A percentile compares a stretch with the other conserved stretches of the same genome.
phyloP scores from a whole-genome alignment of 2,329 filamentous ascomycete species.

The Venturiaceae sp. region DNA sequence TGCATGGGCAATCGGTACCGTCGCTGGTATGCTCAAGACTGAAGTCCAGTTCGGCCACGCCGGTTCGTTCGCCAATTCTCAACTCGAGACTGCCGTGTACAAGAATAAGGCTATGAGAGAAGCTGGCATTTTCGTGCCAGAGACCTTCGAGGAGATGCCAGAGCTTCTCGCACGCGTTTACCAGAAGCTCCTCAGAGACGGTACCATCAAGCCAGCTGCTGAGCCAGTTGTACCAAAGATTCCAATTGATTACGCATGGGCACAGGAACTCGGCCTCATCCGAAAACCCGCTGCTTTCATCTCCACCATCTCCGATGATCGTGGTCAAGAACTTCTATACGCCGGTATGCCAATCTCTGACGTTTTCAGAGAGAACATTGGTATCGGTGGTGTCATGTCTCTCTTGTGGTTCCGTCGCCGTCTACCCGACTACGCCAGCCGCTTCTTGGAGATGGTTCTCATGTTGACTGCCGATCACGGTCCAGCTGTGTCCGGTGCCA shows the following conservation, averaged over 20 bases:
- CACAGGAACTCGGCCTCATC: slow-evolving; percentile 97
- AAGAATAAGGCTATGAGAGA: slow-evolving; percentile 98
- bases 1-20: slow-evolving; percentile 98
- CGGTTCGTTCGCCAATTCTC: slow-evolving; percentile 97
- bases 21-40: slow-evolving; percentile 99
- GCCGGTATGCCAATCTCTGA: slow-evolving; percentile 99
- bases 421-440: slow-evolving; percentile 90
- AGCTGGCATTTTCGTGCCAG: slow-evolving; percentile 86
- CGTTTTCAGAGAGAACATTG: slow-evolving; percentile 97
- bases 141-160: slow-evolving; percentile 96
- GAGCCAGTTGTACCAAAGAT: slow-evolving; percentile 98
- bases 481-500: slow-evolving; percentile 96
- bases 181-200: slow-evolving; percentile 74
- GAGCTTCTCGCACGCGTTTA: slow-evolving; percentile 68
- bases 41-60: slow-evolving; percentile 99
- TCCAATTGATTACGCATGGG: slow-evolving; percentile 99
- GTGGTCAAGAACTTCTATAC: slow-evolving; percentile 97
- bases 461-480: slow-evolving; percentile 99
- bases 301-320: slow-evolving; percentile 98
- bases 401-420: slow-evolving; percentile 98
- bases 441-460: slow-evolving; percentile 99
- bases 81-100: slow-evolving; percentile 89
- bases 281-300: slow-evolving; percentile 99
- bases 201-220: slow-evolving; percentile 72
- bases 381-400: slow-evolving; percentile 99